phyloP scores from a whole-genome alignment of 208 protist genomes.

The Novymonas esmeraldas region DNA sequence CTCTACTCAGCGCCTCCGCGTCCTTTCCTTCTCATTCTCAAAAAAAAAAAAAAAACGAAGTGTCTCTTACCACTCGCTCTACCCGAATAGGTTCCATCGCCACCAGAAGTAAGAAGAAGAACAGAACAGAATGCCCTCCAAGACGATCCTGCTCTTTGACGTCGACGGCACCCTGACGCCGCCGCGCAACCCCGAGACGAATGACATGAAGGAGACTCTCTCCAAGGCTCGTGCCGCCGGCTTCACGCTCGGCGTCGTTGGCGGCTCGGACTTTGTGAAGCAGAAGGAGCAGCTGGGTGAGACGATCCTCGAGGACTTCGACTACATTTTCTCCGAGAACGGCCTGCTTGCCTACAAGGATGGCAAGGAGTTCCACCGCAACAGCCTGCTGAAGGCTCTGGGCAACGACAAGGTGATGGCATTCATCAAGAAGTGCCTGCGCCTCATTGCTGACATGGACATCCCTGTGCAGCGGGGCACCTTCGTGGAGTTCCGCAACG shows the following conservation, averaged over 20 bases:
- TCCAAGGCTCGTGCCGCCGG: constrained; percentile 77
- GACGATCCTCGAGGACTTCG: constrained; percentile 90
- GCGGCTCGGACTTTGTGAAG: constrained; percentile 98
- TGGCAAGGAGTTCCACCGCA: constrained; percentile 86
- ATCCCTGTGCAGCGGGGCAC: constrained; percentile 99
- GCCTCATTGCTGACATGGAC: constrained; percentile 95
- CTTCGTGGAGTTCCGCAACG: constrained; percentile 99
- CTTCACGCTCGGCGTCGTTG: constrained; percentile 97
- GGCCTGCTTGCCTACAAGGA: constrained; percentile 95
- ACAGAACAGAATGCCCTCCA: constrained; percentile 32
- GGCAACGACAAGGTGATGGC: constrained; percentile 95
- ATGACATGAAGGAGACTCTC: constrained; percentile 93
- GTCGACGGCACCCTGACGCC: constrained; percentile 94
- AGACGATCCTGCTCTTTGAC: constrained; percentile 95
- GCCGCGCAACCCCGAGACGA: constrained; percentile 71
- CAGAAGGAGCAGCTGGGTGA: constrained; percentile 97
- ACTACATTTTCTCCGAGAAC: constrained; percentile 99
- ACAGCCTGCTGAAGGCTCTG: constrained; percentile 91
- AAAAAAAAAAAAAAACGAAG: too few species aligned
- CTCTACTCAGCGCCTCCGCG: too few species aligned
- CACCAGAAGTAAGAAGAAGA: background rate
- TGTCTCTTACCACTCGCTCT: too few species aligned
- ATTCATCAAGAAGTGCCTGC: constrained; percentile 96
- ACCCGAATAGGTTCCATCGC: too few species aligned
- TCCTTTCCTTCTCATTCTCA: too few species aligned